These are phyloP conservation scores for Aspergillus avenaceus DNA, from an alignment of 495 filamentous ascomycete species.

Conservation along the genomic window DNA sequence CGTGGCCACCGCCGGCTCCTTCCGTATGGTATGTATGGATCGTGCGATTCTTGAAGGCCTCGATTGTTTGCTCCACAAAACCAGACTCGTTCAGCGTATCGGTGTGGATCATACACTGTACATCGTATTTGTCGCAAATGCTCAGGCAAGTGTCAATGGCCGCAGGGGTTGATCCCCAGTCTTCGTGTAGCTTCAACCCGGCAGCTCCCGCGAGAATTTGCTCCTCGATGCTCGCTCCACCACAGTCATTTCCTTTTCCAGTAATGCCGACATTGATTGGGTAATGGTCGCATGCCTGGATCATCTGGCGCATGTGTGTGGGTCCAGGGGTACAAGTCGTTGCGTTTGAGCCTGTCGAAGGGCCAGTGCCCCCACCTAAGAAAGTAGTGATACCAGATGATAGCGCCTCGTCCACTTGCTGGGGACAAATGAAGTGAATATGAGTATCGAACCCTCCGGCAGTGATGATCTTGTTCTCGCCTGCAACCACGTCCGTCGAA, in stretches of 20 bases:
- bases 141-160: conserved; percentile 87
- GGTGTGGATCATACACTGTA: conserved; percentile 96
- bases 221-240: conserved; percentile 66
- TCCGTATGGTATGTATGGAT: conserved; percentile 99
- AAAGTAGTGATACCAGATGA: conserved; percentile 89
- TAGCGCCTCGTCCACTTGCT: conserved; percentile 84
- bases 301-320: conserved; percentile 85
- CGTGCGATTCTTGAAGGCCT: conserved; percentile 80
- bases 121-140: conserved; percentile 86
- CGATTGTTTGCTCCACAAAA: conserved; percentile 90
- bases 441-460: conserved; percentile 91
- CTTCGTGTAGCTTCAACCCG: conserved; percentile 94
- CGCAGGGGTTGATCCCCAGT: conserved; percentile 91
- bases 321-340: conserved; percentile 92
- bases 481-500: conserved; percentile 94
- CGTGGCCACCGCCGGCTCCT: conserved; percentile 93
- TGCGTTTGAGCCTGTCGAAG: conserved; percentile 89
- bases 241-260: conserved; percentile 91
- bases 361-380: conserved; percentile 91
- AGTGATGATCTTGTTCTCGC: conserved; percentile 88
- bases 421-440: conserved; percentile 96
- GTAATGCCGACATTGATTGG: conserved; percentile 93
- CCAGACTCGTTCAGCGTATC: conserved; percentile 97
- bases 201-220: conserved; percentile 82
- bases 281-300: conserved; percentile 82